Conservation (phyloP, 192 early-diverging fungal species). For the Dispira simplex region DNA sequence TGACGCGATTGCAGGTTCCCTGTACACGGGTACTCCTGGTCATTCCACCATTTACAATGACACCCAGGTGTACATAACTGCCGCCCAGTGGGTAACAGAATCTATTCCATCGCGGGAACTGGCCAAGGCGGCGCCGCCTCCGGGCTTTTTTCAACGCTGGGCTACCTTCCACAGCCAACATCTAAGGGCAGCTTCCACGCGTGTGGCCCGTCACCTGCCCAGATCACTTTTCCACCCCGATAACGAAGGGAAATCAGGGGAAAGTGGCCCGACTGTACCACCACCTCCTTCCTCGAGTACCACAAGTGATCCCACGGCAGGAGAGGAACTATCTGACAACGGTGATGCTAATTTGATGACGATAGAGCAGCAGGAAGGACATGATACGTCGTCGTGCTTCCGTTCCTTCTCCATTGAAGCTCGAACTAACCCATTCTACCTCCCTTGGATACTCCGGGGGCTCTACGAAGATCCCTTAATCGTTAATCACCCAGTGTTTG, state of each 20-base stretch:
- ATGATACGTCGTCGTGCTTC: conserved; percentile 19
- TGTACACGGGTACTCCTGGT: conserved; percentile 75
- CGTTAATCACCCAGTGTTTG: conserved; percentile 27
- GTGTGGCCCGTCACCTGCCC: background rate
- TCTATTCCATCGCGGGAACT: conserved; percentile 22
- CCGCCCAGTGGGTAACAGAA: conserved; percentile 30
- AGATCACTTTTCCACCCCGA: background rate
- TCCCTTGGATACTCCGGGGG: conserved; percentile 89
- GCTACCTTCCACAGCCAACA: conserved; percentile 9
- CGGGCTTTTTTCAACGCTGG: conserved; percentile 13
- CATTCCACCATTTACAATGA: conserved; percentile 93
- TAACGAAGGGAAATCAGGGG: background rate
- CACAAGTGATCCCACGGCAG: conserved; percentile 18
- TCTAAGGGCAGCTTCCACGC: background rate
- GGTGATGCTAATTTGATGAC: conserved; percentile 21
- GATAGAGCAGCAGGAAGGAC: background rate
- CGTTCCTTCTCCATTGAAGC: conserved; percentile 44
- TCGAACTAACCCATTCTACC: conserved; percentile 74
- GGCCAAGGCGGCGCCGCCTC: conserved; percentile 5
- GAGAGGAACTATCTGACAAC: conserved; percentile 13
- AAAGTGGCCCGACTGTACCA: conserved; percentile 9
- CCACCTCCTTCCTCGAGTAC: conserved; percentile 16
- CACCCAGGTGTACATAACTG: conserved; percentile 59
- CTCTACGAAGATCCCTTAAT: conserved; percentile 60
- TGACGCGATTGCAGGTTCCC: conserved; percentile 70